Percentiles rank a stretch among this genome's conserved stretches.
Conservation (phyloP, 1,284 basidiomycete genomes). For the Chalciporus sp. region DNA sequence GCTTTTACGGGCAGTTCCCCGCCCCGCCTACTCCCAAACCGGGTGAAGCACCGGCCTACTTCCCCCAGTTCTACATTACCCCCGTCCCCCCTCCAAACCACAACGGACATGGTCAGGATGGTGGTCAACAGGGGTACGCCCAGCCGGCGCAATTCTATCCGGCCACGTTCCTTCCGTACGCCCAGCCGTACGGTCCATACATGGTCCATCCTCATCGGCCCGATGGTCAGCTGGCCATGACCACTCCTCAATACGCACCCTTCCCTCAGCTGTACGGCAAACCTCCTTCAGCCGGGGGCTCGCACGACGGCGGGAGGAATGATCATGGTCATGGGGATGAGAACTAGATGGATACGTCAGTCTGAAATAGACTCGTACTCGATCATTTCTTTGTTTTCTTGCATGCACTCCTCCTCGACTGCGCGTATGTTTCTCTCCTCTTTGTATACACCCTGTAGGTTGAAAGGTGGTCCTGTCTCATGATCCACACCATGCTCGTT, state of each 20-base stretch:
- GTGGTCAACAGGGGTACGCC: constrained; percentile 47
- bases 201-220: constrained; percentile 48
- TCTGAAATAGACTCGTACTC: constrained; percentile 19
- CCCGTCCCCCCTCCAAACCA: constrained; percentile 44
- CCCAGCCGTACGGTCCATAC: constrained; percentile 52
- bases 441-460: constrained; percentile 36
- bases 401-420: constrained; percentile 21
- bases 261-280: constrained; percentile 40
- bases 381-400: constrained; percentile 18
- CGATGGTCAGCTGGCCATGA: constrained; percentile 41
- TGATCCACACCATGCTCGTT: constrained; percentile 23
- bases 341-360: constrained; percentile 30
- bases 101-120: constrained; percentile 47
- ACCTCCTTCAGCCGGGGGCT: constrained; percentile 34
- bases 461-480: constrained; percentile 26
- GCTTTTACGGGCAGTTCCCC: constrained; percentile 53
- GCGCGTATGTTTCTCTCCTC: constrained; percentile 20
- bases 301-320: constrained; percentile 33
- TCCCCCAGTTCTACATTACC: constrained; percentile 51
- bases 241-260: constrained; percentile 37
- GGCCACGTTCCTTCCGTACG: constrained; percentile 49
- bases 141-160: constrained; percentile 51
- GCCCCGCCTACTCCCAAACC: constrained; percentile 50
- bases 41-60: constrained; percentile 51
- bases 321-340: constrained; percentile 37